A percentile compares a stretch with the other conserved stretches of the same genome.
These are phyloP conservation scores for Salix koriyanagi DNA, from an alignment of 345 rosid species.

Conservation along the genomic window DNA sequence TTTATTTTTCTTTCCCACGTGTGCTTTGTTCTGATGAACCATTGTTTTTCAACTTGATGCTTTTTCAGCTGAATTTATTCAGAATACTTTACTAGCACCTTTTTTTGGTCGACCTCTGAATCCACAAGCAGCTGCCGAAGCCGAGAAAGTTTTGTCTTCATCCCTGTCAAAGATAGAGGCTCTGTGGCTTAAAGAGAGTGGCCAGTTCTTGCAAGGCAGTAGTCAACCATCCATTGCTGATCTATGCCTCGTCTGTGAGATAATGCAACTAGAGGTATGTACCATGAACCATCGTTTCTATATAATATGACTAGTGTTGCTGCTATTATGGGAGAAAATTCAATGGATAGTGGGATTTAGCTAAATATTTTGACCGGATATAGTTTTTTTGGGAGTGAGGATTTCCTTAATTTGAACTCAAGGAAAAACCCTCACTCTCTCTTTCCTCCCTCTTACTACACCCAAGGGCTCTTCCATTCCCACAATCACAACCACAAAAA, in stretches of 20 bases:
- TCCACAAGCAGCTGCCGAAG: conserved; percentile 61
- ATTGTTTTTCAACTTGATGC: not conserved
- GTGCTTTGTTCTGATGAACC: not conserved
- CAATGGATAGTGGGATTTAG: not conserved
- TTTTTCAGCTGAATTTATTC: conserved; percentile 46
- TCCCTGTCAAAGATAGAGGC: conserved; percentile 60
- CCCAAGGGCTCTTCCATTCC: not conserved
- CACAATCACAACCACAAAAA: not conserved
- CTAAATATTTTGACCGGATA: not conserved
- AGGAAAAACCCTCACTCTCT: not conserved
- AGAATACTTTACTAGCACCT: conserved; percentile 48
- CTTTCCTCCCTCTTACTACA: not conserved
- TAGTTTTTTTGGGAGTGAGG: not conserved
- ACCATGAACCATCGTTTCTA: not conserved
- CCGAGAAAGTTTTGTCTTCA: conserved; percentile 44
- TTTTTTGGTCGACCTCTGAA: conserved; percentile 46
- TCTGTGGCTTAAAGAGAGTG: conserved; percentile 71
- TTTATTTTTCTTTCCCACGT: not conserved
- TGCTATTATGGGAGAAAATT: not conserved
- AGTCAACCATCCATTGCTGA: conserved; percentile 82
- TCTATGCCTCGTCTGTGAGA: conserved; percentile 76
- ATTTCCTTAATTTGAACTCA: not conserved
- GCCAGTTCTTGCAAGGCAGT: conserved; percentile 59
- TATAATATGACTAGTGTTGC: not conserved
- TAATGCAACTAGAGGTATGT: conserved; percentile 69